Percentiles rank a stretch among this genome's conserved stretches.
These are phyloP conservation scores for Tubosaeta sp. DNA, from an alignment of 768 basidiomycete species.

Conservation along the genomic window DNA sequence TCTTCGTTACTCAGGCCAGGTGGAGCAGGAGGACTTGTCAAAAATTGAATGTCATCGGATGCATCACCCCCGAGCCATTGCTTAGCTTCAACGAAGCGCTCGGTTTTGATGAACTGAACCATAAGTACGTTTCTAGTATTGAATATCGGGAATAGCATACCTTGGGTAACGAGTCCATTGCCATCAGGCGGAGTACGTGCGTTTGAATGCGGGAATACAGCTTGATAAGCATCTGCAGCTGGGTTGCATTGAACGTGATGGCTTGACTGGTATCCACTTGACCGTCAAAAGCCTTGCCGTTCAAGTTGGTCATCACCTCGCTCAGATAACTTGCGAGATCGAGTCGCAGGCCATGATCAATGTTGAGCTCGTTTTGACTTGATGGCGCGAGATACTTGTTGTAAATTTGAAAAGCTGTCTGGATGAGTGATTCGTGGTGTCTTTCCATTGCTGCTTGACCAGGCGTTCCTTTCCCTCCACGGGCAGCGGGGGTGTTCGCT, in stretches of 20 bases:
- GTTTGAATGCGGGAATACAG: conserved; percentile 95
- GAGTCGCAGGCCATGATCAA: conserved; percentile 93
- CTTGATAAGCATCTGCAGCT: conserved; percentile 88
- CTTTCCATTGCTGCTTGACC: conserved; percentile 92
- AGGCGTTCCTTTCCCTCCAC: conserved; percentile 49
- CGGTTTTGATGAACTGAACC: conserved; percentile 80
- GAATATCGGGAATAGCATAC: conserved; percentile 35
- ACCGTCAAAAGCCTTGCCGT: conserved; percentile 75
- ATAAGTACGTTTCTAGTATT: conserved; percentile 9
- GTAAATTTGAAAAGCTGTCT: conserved; percentile 91
- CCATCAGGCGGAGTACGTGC: conserved; percentile 96
- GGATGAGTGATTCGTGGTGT: conserved; percentile 93
- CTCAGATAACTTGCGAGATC: conserved; percentile 92
- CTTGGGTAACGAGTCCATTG: conserved; percentile 98
- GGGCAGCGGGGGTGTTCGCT: conserved; percentile 43
- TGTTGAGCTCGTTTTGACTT: conserved; percentile 94
- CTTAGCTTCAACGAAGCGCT: conserved; percentile 73
- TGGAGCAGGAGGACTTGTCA: conserved; percentile 58
- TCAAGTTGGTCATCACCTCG: conserved; percentile 76
- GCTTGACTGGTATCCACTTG: conserved; percentile 81
- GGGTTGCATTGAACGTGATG: conserved; percentile 86
- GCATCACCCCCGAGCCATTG: conserved; percentile 79
- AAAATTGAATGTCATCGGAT: conserved; percentile 53
- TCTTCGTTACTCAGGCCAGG: conserved; percentile 70
- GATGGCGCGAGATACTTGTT: conserved; percentile 94